phyloP scores from a whole-genome alignment of 352 stramenopile species.

The Phytopythium montanum region DNA sequence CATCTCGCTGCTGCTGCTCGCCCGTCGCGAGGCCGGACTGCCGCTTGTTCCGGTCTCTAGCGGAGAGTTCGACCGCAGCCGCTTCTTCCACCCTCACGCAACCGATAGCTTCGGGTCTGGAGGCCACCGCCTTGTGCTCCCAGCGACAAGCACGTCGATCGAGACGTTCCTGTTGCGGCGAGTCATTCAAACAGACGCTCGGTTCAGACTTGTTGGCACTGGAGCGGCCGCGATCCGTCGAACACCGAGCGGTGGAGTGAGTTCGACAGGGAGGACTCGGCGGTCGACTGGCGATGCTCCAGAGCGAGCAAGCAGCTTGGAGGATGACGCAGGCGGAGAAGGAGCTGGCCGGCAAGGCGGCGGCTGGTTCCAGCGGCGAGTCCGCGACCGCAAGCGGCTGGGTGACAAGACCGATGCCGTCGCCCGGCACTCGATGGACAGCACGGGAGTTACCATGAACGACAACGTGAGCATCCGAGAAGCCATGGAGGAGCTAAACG shows the following conservation, averaged over 20 bases:
- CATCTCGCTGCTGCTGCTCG: slow-evolving; percentile 57
- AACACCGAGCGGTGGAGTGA: not conserved
- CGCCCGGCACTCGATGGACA: slow-evolving; percentile 40
- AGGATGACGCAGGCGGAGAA: not conserved
- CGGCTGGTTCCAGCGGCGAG: slow-evolving; percentile 33
- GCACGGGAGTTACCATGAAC: slow-evolving; percentile 42
- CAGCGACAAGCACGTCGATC: slow-evolving; percentile 24
- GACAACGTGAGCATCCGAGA: slow-evolving; percentile 32
- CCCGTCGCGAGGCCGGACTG: slow-evolving; percentile 53
- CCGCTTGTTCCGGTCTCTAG: slow-evolving; percentile 43
- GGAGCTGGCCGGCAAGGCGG: not conserved
- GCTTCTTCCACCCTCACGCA: slow-evolving; percentile 56
- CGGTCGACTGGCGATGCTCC: slow-evolving; percentile 1
- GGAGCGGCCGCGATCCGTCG: not conserved
- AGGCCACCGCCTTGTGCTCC: slow-evolving; percentile 6
- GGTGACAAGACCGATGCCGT: slow-evolving; percentile 21
- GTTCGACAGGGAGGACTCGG: not conserved
- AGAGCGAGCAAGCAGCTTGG: slow-evolving; percentile 6
- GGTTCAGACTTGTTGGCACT: not conserved
- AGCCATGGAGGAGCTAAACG: slow-evolving; percentile 59
- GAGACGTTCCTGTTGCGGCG: slow-evolving; percentile 56
- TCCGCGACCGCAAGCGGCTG: slow-evolving; percentile 24
- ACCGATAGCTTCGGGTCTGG: slow-evolving; percentile 19
- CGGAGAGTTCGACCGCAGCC: slow-evolving; percentile 41
- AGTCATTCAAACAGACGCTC: slow-evolving; percentile 31